Evolutionary conservation across 345 rosid species (phyloP).

Genomic region (Litchi chinensis): DNA sequence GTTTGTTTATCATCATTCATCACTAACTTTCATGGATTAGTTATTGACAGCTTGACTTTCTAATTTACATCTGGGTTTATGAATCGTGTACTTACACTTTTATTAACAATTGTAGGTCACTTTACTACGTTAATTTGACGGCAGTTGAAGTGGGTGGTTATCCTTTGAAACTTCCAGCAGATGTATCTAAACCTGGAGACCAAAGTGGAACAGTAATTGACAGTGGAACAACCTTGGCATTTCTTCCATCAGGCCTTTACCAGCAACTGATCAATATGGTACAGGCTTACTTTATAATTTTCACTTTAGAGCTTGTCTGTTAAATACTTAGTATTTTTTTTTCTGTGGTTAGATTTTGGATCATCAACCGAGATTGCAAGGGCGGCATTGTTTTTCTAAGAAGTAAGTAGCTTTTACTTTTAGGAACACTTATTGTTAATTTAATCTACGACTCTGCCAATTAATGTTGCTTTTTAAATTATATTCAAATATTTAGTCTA

Average conservation of each 20-base stretch:
- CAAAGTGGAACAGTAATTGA: constrained; percentile 70
- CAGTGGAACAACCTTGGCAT: constrained; percentile 93
- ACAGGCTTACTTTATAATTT: background rate
- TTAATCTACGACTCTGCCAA: background rate
- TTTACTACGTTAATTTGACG: constrained; percentile 77
- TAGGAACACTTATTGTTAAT: background rate
- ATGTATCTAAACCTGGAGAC: constrained; percentile 47
- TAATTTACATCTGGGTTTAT: constrained; percentile 1
- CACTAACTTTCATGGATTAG: background rate
- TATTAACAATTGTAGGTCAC: constrained; percentile 54
- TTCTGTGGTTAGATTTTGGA: constrained; percentile 48
- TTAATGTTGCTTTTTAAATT: background rate
- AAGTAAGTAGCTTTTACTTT: constrained; percentile 44
- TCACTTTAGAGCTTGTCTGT: background rate
- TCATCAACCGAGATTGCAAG: constrained; percentile 54
- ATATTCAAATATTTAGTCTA: background rate
- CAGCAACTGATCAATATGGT: constrained; percentile 57
- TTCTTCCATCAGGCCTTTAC: constrained; percentile 62
- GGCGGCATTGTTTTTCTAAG: constrained; percentile 54
- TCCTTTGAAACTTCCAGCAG: constrained; percentile 55
- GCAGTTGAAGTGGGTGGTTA: constrained; percentile 66
- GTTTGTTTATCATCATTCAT: background rate
- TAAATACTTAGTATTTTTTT: constrained; percentile 8
- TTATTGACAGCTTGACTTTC: constrained; percentile 10
- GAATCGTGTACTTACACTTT: constrained; percentile 21